These are phyloP conservation scores for Suhomyces vadensis DNA, from an alignment of 805 yeast species.

Conservation along the genomic window DNA sequence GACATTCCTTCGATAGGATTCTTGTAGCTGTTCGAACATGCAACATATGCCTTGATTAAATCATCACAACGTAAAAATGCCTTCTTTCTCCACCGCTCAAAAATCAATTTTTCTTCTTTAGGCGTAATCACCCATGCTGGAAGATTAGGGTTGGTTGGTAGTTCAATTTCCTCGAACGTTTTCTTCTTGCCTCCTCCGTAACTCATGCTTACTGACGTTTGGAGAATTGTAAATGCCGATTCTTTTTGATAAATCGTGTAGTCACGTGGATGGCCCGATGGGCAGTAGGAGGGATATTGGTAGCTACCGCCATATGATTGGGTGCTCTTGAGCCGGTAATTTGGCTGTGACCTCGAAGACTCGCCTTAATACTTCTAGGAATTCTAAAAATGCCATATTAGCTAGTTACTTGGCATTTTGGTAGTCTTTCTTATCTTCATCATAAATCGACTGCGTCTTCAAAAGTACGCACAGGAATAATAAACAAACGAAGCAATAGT, in stretches of 20 bases:
- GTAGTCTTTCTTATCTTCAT: no score
- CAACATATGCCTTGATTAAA: conserved; percentile 65
- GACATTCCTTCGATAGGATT: conserved; percentile 67
- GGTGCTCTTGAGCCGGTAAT: no score
- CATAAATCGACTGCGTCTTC: no score
- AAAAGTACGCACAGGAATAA: no score
- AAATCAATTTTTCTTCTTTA: conserved; percentile 70
- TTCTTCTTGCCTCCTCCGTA: conserved; percentile 25
- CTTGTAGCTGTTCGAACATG: conserved; percentile 58
- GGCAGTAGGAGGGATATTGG: no score
- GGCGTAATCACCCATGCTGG: conserved; percentile 81
- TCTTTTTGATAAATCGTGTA: background rate
- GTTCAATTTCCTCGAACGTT: conserved; percentile 38
- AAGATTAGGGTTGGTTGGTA: conserved; percentile 46
- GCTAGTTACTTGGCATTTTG: no score
- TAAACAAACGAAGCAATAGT: no score
- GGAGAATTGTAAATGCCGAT: background rate
- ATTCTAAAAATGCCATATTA: no score
- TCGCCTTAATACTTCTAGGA: no score
- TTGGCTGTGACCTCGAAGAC: no score
- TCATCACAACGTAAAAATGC: conserved; percentile 70
- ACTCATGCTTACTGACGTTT: conserved; percentile 22
- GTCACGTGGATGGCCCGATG: no score
- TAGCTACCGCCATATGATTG: no score
- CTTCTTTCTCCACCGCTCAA: conserved; percentile 66